Percentiles rank a stretch among this genome's conserved stretches.
These are phyloP conservation scores for Ceratobasidium sp. DNA, from an alignment of 1,284 basidiomycete species.

Conservation along the genomic window DNA sequence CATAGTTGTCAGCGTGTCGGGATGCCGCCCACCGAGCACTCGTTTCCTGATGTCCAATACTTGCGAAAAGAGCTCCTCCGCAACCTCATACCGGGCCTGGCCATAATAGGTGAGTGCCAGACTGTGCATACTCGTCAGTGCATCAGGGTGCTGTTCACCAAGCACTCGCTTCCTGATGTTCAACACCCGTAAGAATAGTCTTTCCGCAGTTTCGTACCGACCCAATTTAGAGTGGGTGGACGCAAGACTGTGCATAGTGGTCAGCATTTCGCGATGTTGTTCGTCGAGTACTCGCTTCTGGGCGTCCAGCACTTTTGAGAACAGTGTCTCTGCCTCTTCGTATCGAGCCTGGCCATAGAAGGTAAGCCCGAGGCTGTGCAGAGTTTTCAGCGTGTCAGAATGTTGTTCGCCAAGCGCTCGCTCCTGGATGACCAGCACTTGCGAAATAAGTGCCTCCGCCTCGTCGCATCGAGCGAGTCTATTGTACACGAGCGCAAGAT, in stretches of 20 bases:
- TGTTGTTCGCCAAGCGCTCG: not conserved
- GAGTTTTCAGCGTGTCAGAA: not conserved
- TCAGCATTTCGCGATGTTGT: not conserved
- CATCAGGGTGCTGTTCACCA: not conserved
- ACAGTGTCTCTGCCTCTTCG: constrained; percentile 17
- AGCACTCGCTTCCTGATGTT: not conserved
- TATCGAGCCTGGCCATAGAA: constrained; percentile 3
- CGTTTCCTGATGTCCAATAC: not conserved
- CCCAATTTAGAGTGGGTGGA: not conserved
- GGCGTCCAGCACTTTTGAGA: not conserved
- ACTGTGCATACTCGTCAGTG: not conserved
- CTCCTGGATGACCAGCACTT: no score
- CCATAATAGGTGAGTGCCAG: not conserved
- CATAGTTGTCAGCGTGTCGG: constrained; percentile 7
- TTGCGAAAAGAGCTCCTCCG: not conserved
- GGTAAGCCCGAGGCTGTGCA: constrained; percentile 1
- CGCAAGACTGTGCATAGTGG: not conserved
- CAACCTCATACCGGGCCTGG: not conserved
- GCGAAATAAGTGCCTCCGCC: no score
- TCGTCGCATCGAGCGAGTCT: no score
- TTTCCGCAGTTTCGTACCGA: not conserved
- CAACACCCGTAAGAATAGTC: not conserved
- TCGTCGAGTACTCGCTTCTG: not conserved
- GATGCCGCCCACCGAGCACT: constrained; percentile 1
- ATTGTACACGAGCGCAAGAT: not conserved